phyloP scores from a whole-genome alignment of 2,329 filamentous ascomycete species.

The Ascochyta pisi region DNA sequence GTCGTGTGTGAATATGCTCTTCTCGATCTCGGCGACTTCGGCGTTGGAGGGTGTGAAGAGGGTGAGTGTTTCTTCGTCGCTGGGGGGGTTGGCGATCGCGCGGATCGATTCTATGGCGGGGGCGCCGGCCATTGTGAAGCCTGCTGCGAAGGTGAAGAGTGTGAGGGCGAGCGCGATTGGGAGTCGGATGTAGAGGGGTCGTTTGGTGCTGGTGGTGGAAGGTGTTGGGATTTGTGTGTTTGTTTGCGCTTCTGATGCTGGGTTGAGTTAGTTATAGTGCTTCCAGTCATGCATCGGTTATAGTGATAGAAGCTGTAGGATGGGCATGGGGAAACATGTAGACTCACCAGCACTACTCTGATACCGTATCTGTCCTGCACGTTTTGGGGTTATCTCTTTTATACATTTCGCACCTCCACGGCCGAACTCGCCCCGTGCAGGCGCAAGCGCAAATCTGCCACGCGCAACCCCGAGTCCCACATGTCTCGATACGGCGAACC shows the following conservation, averaged over 20 bases:
- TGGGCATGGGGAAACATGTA: neutral
- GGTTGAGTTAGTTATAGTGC: slow-evolving; percentile 5
- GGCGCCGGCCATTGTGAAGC: slow-evolving; percentile 64
- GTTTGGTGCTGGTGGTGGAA: slow-evolving; percentile 16
- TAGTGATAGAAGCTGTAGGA: neutral
- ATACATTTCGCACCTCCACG: slow-evolving; percentile 12
- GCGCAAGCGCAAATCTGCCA: slow-evolving; percentile 14
- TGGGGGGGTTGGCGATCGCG: slow-evolving; percentile 61
- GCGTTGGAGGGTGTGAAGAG: slow-evolving; percentile 67
- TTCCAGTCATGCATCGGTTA: neutral
- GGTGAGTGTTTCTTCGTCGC: slow-evolving; percentile 75
- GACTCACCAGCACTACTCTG: slow-evolving; percentile 30
- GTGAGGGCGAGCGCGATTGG: slow-evolving; percentile 56
- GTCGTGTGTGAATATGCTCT: slow-evolving; percentile 76
- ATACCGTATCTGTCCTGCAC: slow-evolving; percentile 17
- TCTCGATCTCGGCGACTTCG: slow-evolving; percentile 66
- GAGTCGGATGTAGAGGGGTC: slow-evolving; percentile 45
- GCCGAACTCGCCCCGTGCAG: slow-evolving; percentile 34
- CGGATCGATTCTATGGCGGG: slow-evolving; percentile 60
- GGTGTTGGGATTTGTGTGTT: slow-evolving; percentile 18
- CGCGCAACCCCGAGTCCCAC: slow-evolving; percentile 28
- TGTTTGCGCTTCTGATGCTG: slow-evolving; percentile 22
- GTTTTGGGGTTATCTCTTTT: slow-evolving; percentile 8
- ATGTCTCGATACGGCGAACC: slow-evolving; percentile 35
- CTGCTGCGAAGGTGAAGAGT: slow-evolving; percentile 58